Evolutionary conservation across 176 grass and related monocot genomes (phyloP).

Genomic region (Zizania latifolia): DNA sequence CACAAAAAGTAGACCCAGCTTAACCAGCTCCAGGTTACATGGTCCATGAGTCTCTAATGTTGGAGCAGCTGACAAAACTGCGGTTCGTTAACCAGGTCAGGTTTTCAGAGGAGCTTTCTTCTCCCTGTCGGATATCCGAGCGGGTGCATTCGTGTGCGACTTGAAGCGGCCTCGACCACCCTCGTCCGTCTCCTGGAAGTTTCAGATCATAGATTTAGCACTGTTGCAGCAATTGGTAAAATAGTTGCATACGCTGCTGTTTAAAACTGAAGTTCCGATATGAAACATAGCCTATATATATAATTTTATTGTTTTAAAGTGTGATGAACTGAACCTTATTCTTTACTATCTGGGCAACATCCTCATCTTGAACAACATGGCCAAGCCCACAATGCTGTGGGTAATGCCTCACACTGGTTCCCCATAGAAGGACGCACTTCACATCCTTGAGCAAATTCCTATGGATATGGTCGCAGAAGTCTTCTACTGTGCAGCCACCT

Average conservation of each 20-base stretch:
- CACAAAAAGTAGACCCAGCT: conserved; percentile 17
- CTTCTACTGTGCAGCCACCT: conserved; percentile 90
- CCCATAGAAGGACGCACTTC: conserved; percentile 96
- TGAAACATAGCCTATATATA: neutral
- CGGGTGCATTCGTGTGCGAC: conserved; percentile 70
- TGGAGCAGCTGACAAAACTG: neutral
- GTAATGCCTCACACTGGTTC: conserved; percentile 75
- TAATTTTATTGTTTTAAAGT: neutral
- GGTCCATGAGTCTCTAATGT: neutral
- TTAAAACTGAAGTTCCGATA: neutral
- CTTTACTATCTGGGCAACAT: conserved; percentile 96
- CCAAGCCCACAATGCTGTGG: conserved; percentile 79
- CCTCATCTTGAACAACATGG: conserved; percentile 79
- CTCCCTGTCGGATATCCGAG: conserved; percentile 78
- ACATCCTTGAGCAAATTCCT: conserved; percentile 87
- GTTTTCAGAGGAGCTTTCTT: conserved; percentile 94
- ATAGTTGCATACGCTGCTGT: neutral
- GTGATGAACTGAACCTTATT: conserved; percentile 68
- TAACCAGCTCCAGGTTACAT: neutral
- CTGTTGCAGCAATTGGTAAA: neutral
- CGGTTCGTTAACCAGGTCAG: conserved; percentile 5
- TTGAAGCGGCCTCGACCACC: conserved; percentile 85
- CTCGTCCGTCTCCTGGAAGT: conserved; percentile 71
- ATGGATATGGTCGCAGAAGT: conserved; percentile 98
- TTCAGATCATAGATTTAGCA: conserved; percentile 22